Conservation (phyloP, 179 eudicot species). For the Vitellaria paradoxa region DNA sequence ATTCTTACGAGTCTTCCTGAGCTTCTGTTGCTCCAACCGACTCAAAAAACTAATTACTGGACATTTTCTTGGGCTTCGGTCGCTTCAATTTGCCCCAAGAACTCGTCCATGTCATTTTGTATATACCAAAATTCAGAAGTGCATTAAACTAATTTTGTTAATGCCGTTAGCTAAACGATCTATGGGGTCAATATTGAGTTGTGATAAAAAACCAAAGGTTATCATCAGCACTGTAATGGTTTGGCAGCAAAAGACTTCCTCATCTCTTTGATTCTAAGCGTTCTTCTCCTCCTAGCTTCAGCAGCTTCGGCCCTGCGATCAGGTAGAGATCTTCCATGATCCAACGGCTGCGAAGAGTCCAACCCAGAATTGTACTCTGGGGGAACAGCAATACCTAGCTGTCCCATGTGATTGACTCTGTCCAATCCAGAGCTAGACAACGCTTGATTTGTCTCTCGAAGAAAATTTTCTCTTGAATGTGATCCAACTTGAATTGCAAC, state of each 20-base stretch:
- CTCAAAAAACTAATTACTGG: too few species aligned
- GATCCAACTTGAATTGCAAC: not conserved
- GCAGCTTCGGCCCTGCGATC: constrained; percentile 10
- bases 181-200: not conserved
- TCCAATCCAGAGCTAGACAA: not conserved
- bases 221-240: not conserved
- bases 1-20: too few species aligned
- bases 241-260: not conserved
- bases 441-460: too few species aligned
- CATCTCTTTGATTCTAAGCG: constrained; percentile 10
- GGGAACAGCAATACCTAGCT: constrained; percentile 4
- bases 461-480: not conserved
- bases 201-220: too few species aligned
- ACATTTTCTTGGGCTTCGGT: too few species aligned
- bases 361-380: not conserved
- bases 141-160: not conserved
- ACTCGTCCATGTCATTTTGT: too few species aligned
- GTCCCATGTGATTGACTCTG: not conserved
- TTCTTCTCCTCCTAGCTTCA: constrained; percentile 9
- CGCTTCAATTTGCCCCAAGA: too few species aligned
- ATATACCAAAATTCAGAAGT: too few species aligned
- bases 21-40: too few species aligned
- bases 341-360: constrained; percentile 1
- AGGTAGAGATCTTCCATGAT: not conserved
- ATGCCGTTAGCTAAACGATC: not conserved